These are phyloP conservation scores for Lophiostoma macrostomum DNA, from an alignment of 495 filamentous ascomycete genomes.

Conservation along the genomic window DNA sequence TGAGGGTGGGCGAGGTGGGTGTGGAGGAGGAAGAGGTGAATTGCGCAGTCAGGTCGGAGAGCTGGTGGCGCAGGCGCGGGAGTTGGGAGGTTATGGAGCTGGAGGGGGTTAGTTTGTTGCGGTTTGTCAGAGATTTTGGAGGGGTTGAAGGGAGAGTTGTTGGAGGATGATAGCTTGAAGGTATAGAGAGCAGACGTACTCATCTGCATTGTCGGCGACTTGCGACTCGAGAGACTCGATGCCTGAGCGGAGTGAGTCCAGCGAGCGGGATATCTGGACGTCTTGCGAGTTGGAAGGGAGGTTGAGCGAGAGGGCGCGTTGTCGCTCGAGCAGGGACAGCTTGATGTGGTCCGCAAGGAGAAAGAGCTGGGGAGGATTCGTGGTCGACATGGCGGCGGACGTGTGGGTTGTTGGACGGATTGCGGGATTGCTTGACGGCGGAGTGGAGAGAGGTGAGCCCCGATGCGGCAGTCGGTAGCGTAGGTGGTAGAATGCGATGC, in stretches of 20 bases:
- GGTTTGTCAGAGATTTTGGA: neutral
- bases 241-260: conserved; percentile 81
- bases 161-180: neutral
- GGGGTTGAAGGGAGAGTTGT: neutral
- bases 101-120: conserved; percentile 14
- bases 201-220: conserved; percentile 60
- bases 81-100: conserved; percentile 32
- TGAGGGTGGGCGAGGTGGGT: conserved; percentile 49
- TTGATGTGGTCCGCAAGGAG: conserved; percentile 78
- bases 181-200: conserved; percentile 34
- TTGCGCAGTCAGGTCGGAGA: conserved; percentile 57
- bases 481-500: too few species aligned
- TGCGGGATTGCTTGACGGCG: neutral
- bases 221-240: conserved; percentile 72
- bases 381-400: conserved; percentile 51
- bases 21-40: conserved; percentile 38
- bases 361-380: conserved; percentile 56
- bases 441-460: neutral
- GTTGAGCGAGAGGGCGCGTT: conserved; percentile 77
- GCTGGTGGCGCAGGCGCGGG: conserved; percentile 49
- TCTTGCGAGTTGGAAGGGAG: conserved; percentile 82
- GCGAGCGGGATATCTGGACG: conserved; percentile 81
- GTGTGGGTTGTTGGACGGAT: conserved; percentile 3
- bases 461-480: neutral
- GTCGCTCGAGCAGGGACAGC: conserved; percentile 77